Evolutionary conservation across 2,329 filamentous ascomycete species (phyloP).

Genomic region (Phialocephala subalpina): DNA sequence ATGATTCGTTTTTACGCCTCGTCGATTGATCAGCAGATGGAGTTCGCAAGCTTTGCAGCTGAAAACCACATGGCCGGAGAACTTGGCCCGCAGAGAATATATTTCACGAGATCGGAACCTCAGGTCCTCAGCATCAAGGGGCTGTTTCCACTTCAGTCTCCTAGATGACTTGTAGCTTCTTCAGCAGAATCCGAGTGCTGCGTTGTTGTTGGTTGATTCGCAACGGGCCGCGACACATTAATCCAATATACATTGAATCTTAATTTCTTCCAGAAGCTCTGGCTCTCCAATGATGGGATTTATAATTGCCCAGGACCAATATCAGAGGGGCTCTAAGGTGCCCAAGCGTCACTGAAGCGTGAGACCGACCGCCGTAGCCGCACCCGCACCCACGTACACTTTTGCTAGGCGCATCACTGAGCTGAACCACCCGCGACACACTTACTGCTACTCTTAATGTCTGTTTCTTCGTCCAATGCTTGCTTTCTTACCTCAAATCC

Average conservation of each 20-base stretch:
- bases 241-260: background rate
- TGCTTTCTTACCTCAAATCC: slow-evolving; percentile 4
- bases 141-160: background rate
- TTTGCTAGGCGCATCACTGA: slow-evolving; percentile 11
- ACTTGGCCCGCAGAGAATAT: slow-evolving; percentile 8
- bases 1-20: background rate
- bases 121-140: background rate
- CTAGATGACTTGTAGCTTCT: slow-evolving; percentile 1
- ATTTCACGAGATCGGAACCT: background rate
- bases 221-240: slow-evolving; percentile 3
- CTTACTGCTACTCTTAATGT: slow-evolving; percentile 1
- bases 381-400: background rate
- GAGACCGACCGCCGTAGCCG: slow-evolving; percentile 10
- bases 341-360: background rate
- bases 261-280: slow-evolving; percentile 11
- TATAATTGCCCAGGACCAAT: background rate
- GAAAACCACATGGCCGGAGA: background rate
- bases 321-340: background rate
- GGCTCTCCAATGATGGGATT: background rate
- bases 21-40: slow-evolving; percentile 1
- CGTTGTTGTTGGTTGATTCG: background rate
- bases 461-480: slow-evolving; percentile 12
- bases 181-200: background rate
- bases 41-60: slow-evolving; percentile 1
- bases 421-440: slow-evolving; percentile 16